phyloP scores from a whole-genome alignment of 2,329 filamentous ascomycete species.

The Corinectria fuckeliana region DNA sequence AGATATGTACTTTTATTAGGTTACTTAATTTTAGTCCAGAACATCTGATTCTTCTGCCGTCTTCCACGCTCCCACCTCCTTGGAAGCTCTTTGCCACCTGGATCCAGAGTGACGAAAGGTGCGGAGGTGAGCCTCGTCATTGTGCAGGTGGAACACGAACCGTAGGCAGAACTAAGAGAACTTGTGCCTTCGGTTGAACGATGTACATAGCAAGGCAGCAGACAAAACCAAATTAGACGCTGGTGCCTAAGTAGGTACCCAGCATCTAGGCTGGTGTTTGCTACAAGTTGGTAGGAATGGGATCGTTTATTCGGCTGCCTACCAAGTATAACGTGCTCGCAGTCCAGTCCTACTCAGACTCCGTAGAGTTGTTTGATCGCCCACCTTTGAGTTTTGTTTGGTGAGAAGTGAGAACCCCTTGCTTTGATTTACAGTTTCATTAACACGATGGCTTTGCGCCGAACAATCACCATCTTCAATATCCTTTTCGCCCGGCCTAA shows the following conservation, averaged over 20 bases:
- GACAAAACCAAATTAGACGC: background rate
- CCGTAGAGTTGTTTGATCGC: too few relatives aligned
- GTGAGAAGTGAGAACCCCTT: background rate
- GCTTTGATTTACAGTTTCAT: background rate
- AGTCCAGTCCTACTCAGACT: too few relatives aligned
- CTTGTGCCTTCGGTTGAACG: too few relatives aligned
- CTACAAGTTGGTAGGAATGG: too few relatives aligned
- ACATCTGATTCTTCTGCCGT: background rate
- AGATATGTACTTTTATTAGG: background rate
- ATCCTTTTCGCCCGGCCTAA: constrained; percentile 5
- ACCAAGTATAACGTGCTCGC: too few relatives aligned
- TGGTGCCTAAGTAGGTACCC: too few relatives aligned
- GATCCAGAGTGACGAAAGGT: constrained; percentile 1
- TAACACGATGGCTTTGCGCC: background rate
- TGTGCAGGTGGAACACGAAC: constrained; percentile 6
- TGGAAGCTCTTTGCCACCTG: background rate
- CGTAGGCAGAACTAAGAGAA: background rate
- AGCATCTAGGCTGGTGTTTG: too few relatives aligned
- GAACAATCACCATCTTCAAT: background rate
- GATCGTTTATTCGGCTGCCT: background rate
- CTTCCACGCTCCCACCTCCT: constrained; percentile 1
- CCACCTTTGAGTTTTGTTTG: background rate
- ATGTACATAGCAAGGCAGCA: background rate
- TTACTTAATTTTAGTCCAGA: too few relatives aligned
- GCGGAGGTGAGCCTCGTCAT: constrained; percentile 6